Percentiles rank a stretch among this genome's conserved stretches.
Evolutionary conservation across 495 filamentous ascomycete genomes (phyloP).

Genomic region (Aspergillus coremiiformis): DNA sequence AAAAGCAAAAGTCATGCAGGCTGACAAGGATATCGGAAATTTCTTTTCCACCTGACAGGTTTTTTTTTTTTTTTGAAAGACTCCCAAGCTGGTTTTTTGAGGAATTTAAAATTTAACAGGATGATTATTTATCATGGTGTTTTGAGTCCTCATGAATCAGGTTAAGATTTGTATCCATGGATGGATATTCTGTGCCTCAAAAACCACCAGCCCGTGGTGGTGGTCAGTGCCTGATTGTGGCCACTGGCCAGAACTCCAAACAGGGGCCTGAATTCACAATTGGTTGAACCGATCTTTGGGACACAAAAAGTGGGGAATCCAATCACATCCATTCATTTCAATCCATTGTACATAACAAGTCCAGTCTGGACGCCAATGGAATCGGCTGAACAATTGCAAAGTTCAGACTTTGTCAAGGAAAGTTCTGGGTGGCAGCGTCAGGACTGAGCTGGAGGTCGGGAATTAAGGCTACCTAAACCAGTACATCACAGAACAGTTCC

Average conservation of each 20-base stretch:
- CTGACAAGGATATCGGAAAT: slow-evolving; percentile 2
- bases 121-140: too few species aligned
- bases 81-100: neutral
- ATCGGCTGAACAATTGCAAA: neutral
- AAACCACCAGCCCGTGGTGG: too few species aligned
- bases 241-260: neutral
- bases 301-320: neutral
- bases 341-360: too few species aligned
- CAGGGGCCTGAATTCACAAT: neutral
- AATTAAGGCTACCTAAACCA: neutral
- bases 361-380: neutral
- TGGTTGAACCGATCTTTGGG: neutral
- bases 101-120: neutral
- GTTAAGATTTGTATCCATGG: too few species aligned
- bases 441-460: neutral
- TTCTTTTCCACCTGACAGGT: neutral
- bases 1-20: neutral
- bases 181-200: too few species aligned
- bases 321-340: neutral
- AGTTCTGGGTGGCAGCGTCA: neutral
- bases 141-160: too few species aligned
- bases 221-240: slow-evolving; percentile 5
- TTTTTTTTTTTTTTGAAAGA: neutral
- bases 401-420: neutral
- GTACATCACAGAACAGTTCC: neutral